phyloP scores from a whole-genome alignment of 2,329 filamentous ascomycete genomes.

The Colletotrichum musae region DNA sequence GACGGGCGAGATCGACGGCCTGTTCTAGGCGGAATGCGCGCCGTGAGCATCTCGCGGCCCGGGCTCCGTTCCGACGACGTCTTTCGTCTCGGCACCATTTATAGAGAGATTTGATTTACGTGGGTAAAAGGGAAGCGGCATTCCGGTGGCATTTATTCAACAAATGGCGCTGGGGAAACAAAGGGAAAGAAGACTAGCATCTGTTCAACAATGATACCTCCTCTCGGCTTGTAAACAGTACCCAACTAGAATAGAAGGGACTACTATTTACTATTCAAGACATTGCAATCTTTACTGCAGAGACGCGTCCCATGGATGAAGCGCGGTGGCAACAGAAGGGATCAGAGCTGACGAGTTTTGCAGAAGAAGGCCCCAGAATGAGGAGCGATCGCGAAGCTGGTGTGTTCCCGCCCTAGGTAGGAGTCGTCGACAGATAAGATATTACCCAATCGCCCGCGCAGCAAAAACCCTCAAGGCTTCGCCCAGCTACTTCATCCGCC shows the following conservation, averaged over 20 bases:
- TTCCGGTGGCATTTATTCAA: constrained; percentile 43
- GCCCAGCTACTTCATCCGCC: too few species aligned
- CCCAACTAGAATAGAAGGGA: constrained; percentile 23
- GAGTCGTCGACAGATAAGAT: too few species aligned
- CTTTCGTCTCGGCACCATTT: background rate
- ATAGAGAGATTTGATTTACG: constrained; percentile 14
- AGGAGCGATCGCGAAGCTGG: too few species aligned
- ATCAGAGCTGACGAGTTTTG: too few species aligned
- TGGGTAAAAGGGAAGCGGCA: constrained; percentile 24
- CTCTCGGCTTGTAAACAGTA: constrained; percentile 31
- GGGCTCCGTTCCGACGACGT: background rate
- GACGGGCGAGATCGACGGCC: constrained; percentile 88
- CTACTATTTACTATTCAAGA: constrained; percentile 8
- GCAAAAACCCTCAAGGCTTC: too few species aligned
- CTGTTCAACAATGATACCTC: constrained; percentile 44
- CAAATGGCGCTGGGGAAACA: constrained; percentile 43
- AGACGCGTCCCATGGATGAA: background rate
- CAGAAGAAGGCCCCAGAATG: too few species aligned
- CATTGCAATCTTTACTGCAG: constrained; percentile 1
- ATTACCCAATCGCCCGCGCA: too few species aligned
- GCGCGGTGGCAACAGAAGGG: too few species aligned
- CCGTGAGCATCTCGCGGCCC: background rate
- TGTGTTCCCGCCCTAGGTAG: too few species aligned
- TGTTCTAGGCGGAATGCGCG: constrained; percentile 77
- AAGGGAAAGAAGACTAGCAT: constrained; percentile 37